Evolutionary conservation across 345 rosid species (phyloP), one percentile per base, ranked within the genome.

Genomic region (Linum trigynum): DNA sequence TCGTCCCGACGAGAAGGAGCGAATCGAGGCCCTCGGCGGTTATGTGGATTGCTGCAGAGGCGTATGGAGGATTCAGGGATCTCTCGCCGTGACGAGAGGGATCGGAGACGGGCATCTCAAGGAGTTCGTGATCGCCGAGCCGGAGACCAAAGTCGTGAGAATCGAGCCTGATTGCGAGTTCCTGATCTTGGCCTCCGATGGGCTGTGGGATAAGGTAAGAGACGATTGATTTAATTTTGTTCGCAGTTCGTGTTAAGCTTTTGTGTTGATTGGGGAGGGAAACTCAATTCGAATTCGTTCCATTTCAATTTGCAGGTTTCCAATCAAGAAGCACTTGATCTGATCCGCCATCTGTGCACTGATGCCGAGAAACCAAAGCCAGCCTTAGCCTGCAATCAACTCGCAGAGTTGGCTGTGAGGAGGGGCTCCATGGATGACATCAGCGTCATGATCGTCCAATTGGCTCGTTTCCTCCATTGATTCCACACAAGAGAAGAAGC

Each of bases 101-200:
- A 23, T 23, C 32, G 32, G 32, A 23, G 32, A 23, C 32, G 32
- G 32, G 32, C 32, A 23, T 23, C 32, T 23, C 32, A 23, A 23
- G 95, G 89, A 74, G 16, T 92, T 92, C 92, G 98, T 89, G 41
- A 86, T 70, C 38, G 86, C 96, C 0, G 91, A 86, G 67, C 96
- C 96, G 5, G 98, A 89, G 63, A 86, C 95, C 0, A 82, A 73
- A 71, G 64, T 77, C 0, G 3, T 86, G 17, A 69, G 50, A 35
- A 76, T 92, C 15, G 64, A 81, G 32, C 68, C 72, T 2, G 84
- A 82, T 3, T 83, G 83, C 58, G 98, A 92, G 80, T 92, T 92
- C 81, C 74, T 89, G 74, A 81, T 92, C 75, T 75, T 92, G 63
- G 98, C 98, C 37, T 87, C 96, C 0, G 96, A 89, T 56, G 96